These are phyloP conservation scores for Lepidium aucheri DNA, from an alignment of 345 rosid genomes.

Conservation along the genomic window DNA sequence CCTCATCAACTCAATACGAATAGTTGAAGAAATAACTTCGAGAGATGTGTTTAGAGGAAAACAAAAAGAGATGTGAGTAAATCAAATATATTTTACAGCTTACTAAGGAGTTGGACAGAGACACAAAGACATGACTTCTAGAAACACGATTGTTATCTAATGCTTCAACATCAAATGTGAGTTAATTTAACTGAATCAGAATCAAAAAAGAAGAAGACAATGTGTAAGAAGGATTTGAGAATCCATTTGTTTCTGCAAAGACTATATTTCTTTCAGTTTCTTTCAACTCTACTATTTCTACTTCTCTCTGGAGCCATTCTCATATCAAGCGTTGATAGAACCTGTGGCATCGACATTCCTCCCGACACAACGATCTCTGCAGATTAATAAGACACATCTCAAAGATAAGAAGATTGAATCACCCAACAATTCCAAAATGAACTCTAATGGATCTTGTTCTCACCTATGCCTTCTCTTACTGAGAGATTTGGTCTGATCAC, in stretches of 20 bases:
- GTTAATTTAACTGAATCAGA: conserved; percentile 14
- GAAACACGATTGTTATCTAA: conserved; percentile 7
- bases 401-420: neutral
- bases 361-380: conserved; percentile 97
- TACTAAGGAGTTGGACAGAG: neutral
- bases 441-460: conserved; percentile 18
- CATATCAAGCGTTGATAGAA: conserved; percentile 58
- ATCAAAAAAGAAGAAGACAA: conserved; percentile 7
- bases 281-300: conserved; percentile 51
- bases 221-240: neutral
- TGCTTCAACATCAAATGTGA: conserved; percentile 10
- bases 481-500: conserved; percentile 93
- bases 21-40: neutral
- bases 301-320: conserved; percentile 34
- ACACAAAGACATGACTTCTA: conserved; percentile 7
- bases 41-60: neutral
- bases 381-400: conserved; percentile 2
- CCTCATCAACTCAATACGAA: neutral
- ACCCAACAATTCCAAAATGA: neutral
- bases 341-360: conserved; percentile 98
- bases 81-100: conserved; percentile 5
- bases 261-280: conserved; percentile 40
- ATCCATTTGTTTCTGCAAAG: neutral
- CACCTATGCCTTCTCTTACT: conserved; percentile 97
- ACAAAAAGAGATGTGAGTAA: neutral